Percentiles rank a stretch among this genome's conserved stretches.
Evolutionary conservation across 1,284 basidiomycete genomes (phyloP).

Genomic region (Malassezia restricta): DNA sequence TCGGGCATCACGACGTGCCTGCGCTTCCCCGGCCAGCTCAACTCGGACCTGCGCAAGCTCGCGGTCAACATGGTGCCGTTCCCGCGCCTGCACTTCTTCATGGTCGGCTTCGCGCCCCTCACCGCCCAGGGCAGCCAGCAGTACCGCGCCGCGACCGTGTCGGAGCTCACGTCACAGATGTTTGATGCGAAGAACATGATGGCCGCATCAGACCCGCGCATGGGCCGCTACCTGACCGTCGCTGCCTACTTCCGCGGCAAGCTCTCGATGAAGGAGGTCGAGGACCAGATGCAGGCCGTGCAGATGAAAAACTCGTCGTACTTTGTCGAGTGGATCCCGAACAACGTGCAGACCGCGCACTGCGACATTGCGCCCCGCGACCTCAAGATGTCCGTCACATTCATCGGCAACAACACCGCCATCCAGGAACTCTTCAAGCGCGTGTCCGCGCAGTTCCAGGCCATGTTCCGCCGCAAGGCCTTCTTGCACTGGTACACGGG

Average conservation of each 20-base stretch:
- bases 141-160: slow-evolving; percentile 86
- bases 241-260: slow-evolving; percentile 94
- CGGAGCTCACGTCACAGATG: slow-evolving; percentile 94
- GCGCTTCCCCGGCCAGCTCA: slow-evolving; percentile 93
- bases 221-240: slow-evolving; percentile 72
- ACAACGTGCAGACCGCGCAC: slow-evolving; percentile 71
- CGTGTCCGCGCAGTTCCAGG: slow-evolving; percentile 84
- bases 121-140: slow-evolving; percentile 80
- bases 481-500: slow-evolving; percentile 85
- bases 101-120: slow-evolving; percentile 89
- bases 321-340: slow-evolving; percentile 92
- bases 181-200: slow-evolving; percentile 71
- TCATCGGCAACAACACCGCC: slow-evolving; percentile 83
- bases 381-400: slow-evolving; percentile 55
- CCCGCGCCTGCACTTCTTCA: slow-evolving; percentile 98
- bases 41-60: slow-evolving; percentile 91
- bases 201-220: slow-evolving; percentile 82
- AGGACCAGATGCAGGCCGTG: slow-evolving; percentile 91
- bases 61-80: slow-evolving; percentile 96
- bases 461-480: slow-evolving; percentile 97
- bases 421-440: slow-evolving; percentile 87
- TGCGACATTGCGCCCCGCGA: slow-evolving; percentile 88
- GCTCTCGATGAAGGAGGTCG: slow-evolving; percentile 96
- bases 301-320: slow-evolving; percentile 94
- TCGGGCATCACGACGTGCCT: slow-evolving; percentile 89